Percentiles rank a stretch among this genome's conserved stretches.
Evolutionary conservation across 2,329 filamentous ascomycete species (phyloP).

Genomic region (Aspergillus intermedius): DNA sequence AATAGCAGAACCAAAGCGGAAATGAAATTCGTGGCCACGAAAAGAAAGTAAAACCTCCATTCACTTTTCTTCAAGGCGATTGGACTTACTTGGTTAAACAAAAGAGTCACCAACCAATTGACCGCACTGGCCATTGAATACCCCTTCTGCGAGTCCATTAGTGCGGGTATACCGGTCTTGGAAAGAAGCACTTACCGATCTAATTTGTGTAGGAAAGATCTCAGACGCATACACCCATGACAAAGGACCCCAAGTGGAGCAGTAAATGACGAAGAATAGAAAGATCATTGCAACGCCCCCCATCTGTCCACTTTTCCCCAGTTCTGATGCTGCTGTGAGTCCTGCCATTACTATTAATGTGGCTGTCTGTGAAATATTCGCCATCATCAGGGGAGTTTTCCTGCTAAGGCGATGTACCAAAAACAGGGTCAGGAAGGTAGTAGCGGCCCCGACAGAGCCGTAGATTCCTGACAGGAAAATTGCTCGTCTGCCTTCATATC

Average conservation of each 20-base stretch:
- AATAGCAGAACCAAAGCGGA: conserved; percentile 44
- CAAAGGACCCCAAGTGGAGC: conserved; percentile 19
- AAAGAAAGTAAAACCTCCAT: conserved; percentile 55
- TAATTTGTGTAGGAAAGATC: conserved; percentile 61
- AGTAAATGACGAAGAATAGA: conserved; percentile 53
- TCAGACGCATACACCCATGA: conserved; percentile 61
- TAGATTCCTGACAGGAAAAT: conserved; percentile 56
- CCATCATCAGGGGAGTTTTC: conserved; percentile 49
- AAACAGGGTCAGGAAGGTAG: conserved; percentile 45
- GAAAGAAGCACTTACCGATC: conserved; percentile 18
- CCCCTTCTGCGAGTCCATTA: conserved; percentile 41
- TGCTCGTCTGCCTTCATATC: conserved; percentile 49
- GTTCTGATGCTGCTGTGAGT: conserved; percentile 53
- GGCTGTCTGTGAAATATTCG: conserved; percentile 34
- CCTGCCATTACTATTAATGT: conserved; percentile 55
- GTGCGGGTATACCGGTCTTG: neutral
- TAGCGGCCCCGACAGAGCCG: conserved; percentile 49
- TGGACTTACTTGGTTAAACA: conserved; percentile 55
- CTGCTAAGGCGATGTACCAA: conserved; percentile 50
- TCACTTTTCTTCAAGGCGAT: conserved; percentile 44
- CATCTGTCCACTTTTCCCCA: conserved; percentile 37
- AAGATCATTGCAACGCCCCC: conserved; percentile 53
- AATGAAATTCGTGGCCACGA: conserved; percentile 46
- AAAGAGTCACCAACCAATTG: conserved; percentile 54
- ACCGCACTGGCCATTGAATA: conserved; percentile 53